Base-by-base conservation (phyloP, 129 eudicot species). In the Chrysanthemum seticuspe region DNA sequence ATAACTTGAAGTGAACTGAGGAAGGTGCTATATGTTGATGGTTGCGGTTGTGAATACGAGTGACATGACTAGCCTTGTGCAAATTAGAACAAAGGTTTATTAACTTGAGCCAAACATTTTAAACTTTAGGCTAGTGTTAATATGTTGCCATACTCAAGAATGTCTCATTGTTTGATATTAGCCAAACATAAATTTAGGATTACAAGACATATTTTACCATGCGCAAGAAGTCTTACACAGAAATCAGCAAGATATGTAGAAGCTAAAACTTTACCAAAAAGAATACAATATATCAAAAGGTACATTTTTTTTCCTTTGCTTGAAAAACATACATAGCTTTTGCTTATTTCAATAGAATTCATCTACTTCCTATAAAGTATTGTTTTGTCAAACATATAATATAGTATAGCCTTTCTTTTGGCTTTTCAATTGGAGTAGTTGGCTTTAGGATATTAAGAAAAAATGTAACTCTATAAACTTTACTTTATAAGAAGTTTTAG, bases 381-480 rank as follows among this genome's bases (percentile, higher is more conserved):
- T 23, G 16, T 15, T 67, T 74, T 63, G 66, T 70, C 72, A 71
- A 69, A 71, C 72, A 53, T n/a, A 76, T 58, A 48, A 58, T 70
- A 77, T 70, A 53, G 23, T 34, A 19, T 31, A 77, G 23, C 65
- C 36, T 40, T 23, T 56, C 62, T 77, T 76, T 61, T 48, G 10
- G 19, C 40, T 62, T 53, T 54, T 10, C 10, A 62, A 63, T 34
- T 52, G 60, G 65, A 78, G 81, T 77, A 49, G 81, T 76, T 52
- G 57, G 27, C 62, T 70, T 44, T 71, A 53, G 65, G 23, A 62
- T 53, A 71, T 78, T 9, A 62, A 11, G 59, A 10, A 50, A 16
- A 13, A 10, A 25, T 10, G 14, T 13, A 53, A 53, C 2, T 2
- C 0, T 10, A 25, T 16, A 75, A 62, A 31, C 21, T 54, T 40